Conservation (phyloP, 352 stramenopile species). For the Blastocystis sp. region DNA sequence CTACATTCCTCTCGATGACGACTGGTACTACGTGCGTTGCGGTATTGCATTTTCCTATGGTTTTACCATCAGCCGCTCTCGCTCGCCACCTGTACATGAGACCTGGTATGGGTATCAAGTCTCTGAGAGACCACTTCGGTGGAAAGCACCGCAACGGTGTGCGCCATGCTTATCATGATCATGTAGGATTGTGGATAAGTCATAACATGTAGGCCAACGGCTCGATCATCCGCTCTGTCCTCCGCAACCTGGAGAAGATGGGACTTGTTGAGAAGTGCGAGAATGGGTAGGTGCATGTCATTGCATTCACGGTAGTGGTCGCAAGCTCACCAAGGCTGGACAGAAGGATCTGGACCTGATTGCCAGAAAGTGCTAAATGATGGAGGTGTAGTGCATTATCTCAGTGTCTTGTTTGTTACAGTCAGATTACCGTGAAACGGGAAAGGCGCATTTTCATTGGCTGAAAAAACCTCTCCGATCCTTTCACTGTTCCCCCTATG, state of each 20-base stretch:
- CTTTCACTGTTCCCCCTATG: neutral
- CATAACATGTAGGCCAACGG: conserved; percentile 32
- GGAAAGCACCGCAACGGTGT: conserved; percentile 45
- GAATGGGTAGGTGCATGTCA: neutral
- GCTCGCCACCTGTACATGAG: conserved; percentile 55
- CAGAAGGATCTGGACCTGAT: conserved; percentile 51
- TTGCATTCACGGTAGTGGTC: neutral
- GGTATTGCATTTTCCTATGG: neutral
- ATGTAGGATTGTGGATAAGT: neutral
- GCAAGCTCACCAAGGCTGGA: conserved; percentile 43
- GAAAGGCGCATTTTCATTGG: neutral
- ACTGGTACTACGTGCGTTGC: conserved; percentile 57
- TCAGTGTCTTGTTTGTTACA: neutral
- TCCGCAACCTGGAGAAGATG: conserved; percentile 56
- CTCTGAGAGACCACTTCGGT: conserved; percentile 51
- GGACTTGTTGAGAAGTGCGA: conserved; percentile 14
- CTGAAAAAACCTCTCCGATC: neutral
- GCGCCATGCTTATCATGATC: conserved; percentile 33
- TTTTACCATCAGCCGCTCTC: conserved; percentile 35
- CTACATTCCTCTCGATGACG: conserved; percentile 51
- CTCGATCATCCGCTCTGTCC: neutral
- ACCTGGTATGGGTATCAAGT: conserved; percentile 43
- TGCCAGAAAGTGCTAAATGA: conserved; percentile 48
- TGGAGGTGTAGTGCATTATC: conserved; percentile 9
- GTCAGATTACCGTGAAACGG: neutral